A percentile compares a stretch with the other conserved stretches of the same genome.
phyloP scores from a whole-genome alignment of 176 grass and related monocot species.

The Eleusine coracana region DNA sequence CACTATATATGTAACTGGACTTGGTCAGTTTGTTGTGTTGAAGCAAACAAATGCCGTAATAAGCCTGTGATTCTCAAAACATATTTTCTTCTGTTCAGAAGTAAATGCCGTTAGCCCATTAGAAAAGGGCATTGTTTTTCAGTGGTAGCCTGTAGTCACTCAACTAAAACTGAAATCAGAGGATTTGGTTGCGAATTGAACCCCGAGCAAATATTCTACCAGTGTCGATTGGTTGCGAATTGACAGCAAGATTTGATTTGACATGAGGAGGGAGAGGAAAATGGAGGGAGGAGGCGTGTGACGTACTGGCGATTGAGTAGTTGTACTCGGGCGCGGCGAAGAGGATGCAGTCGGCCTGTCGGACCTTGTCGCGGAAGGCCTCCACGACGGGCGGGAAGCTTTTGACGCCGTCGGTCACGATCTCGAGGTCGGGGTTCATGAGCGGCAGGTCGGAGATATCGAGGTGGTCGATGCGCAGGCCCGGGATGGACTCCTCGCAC shows the following conservation, averaged over 20 bases:
- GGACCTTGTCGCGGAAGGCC: slow-evolving; percentile 65
- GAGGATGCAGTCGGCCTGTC: slow-evolving; percentile 64
- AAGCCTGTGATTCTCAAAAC: background rate
- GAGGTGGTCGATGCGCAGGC: slow-evolving; percentile 61
- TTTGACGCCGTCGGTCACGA: slow-evolving; percentile 6
- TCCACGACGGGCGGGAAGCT: slow-evolving; percentile 62
- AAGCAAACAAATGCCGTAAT: background rate
- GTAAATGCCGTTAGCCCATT: background rate
- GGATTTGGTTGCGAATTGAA: too few relatives aligned
- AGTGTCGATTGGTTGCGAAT: background rate
- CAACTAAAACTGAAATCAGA: background rate
- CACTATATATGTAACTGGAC: background rate
- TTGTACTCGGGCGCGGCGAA: slow-evolving; percentile 93
- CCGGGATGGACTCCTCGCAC: slow-evolving; percentile 66
- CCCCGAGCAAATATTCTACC: too few relatives aligned
- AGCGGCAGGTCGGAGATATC: slow-evolving; percentile 76
- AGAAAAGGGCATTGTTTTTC: background rate
- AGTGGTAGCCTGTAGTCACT: background rate
- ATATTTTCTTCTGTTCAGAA: background rate
- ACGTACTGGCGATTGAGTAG: slow-evolving; percentile 61
- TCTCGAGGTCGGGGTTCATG: slow-evolving; percentile 89
- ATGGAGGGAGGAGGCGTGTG: background rate
- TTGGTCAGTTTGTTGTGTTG: background rate
- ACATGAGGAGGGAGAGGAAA: background rate
- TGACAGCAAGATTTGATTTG: background rate